Percentiles rank a stretch among this genome's conserved stretches.
phyloP scores from a whole-genome alignment of 108 stramenopile genomes.

The Pseudonitzschia delicatissima region DNA sequence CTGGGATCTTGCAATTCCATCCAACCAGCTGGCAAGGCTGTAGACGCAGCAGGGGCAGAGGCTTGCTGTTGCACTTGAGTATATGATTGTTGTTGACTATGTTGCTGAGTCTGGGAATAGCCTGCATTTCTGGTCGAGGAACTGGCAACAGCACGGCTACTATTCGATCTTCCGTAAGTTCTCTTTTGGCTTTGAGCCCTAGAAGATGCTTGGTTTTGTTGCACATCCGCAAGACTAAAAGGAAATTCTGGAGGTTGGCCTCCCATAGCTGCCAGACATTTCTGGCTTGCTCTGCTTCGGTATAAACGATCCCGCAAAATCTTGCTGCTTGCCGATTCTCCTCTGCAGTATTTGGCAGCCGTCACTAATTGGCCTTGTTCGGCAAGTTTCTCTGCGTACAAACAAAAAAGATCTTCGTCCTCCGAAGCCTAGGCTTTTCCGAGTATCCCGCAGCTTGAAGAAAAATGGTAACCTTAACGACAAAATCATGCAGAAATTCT shows the following conservation, averaged over 20 bases:
- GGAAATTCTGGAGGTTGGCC: constrained; percentile 71
- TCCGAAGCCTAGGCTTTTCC: constrained; percentile 48
- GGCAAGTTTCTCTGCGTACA: constrained; percentile 87
- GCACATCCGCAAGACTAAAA: constrained; percentile 50
- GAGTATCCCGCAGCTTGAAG: constrained; percentile 60
- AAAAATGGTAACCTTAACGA: constrained; percentile 89
- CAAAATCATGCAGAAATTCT: constrained; percentile 86
- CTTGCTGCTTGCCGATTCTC: constrained; percentile 54
- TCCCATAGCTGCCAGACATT: constrained; percentile 61
- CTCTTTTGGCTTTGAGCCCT: not conserved
- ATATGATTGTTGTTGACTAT: constrained; percentile 34
- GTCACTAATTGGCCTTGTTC: constrained; percentile 85
- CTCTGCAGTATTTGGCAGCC: constrained; percentile 79
- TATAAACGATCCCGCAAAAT: constrained; percentile 74
- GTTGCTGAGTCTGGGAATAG: constrained; percentile 30
- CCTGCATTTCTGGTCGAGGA: not conserved
- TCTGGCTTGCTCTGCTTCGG: constrained; percentile 52
- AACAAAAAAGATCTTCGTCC: constrained; percentile 68
- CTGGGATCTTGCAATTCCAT: constrained; percentile 73
- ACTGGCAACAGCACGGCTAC: not conserved
- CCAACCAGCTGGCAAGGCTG: constrained; percentile 71
- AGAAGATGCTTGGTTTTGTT: constrained; percentile 41
- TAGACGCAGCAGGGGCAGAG: constrained; percentile 1
- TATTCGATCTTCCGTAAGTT: constrained; percentile 25
- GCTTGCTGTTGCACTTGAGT: constrained; percentile 35